Evolutionary conservation across 805 yeast species (phyloP).

Genomic region (Grigorovia yakushimaensis): DNA sequence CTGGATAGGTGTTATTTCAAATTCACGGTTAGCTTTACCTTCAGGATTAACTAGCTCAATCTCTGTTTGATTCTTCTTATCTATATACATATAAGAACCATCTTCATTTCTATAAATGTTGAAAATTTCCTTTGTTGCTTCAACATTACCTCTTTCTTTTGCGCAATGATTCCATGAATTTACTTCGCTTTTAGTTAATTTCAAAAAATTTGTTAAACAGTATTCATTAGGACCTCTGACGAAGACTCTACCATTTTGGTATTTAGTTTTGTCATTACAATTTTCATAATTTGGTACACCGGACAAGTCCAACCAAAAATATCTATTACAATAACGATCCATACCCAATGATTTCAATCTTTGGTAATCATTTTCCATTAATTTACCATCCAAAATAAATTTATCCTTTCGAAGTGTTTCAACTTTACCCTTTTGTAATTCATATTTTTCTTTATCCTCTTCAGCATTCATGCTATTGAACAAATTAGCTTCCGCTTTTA

Average conservation of each 20-base stretch:
- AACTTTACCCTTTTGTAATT: conserved; percentile 15
- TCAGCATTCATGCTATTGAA: conserved; percentile 7
- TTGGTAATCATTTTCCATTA: conserved; percentile 67
- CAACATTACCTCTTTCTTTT: conserved; percentile 11
- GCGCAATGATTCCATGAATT: conserved; percentile 22
- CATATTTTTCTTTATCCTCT: conserved; percentile 12
- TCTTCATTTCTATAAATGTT: conserved; percentile 14
- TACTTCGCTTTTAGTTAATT: conserved; percentile 21
- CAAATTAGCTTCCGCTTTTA: conserved; percentile 15
- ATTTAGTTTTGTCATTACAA: conserved; percentile 42
- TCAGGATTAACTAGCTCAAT: conserved; percentile 14
- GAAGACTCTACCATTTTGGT: conserved; percentile 79
- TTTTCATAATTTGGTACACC: conserved; percentile 55
- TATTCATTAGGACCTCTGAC: conserved; percentile 77
- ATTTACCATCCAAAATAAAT: conserved; percentile 45
- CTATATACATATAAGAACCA: conserved; percentile 10
- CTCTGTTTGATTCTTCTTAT: conserved; percentile 10
- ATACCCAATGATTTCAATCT: conserved; percentile 68
- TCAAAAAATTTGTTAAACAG: conserved; percentile 30
- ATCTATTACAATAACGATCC: conserved; percentile 75
- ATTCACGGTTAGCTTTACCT: conserved; percentile 12
- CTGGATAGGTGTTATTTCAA: conserved; percentile 31
- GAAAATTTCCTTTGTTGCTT: conserved; percentile 21
- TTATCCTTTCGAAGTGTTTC: conserved; percentile 41
- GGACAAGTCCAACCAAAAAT: conserved; percentile 91